These are phyloP conservation scores for Aspergillus novofumigatus DNA, from an alignment of 2,329 filamentous ascomycete species.

Conservation along the genomic window DNA sequence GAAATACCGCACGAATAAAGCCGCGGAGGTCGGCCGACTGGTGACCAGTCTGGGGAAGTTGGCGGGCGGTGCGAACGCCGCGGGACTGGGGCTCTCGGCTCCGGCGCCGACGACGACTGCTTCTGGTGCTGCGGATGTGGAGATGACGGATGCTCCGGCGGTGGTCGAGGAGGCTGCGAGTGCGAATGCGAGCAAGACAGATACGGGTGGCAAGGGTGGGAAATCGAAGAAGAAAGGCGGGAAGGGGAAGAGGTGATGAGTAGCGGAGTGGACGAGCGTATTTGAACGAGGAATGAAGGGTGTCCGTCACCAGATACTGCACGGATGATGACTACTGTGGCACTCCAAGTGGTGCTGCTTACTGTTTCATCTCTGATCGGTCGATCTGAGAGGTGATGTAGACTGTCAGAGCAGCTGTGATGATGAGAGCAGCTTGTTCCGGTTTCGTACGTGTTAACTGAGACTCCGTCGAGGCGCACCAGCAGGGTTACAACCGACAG, in stretches of 20 bases:
- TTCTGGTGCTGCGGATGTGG: constrained; percentile 33
- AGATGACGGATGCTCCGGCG: constrained; percentile 31
- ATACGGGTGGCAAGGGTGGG: constrained; percentile 26
- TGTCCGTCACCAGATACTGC: background rate
- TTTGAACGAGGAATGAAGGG: background rate
- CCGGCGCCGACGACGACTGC: constrained; percentile 25
- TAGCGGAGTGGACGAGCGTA: background rate
- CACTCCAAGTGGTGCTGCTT: background rate
- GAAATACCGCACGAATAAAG: constrained; percentile 89
- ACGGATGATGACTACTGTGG: background rate
- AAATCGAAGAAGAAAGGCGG: constrained; percentile 61
- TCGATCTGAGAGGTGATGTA: background rate
- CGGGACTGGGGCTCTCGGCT: constrained; percentile 40
- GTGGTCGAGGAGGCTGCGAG: constrained; percentile 21
- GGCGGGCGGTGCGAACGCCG: constrained; percentile 64
- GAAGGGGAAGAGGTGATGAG: constrained; percentile 61
- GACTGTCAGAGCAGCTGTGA: background rate
- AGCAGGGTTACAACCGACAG: background rate
- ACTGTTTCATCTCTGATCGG: background rate
- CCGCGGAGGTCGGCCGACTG: constrained; percentile 80
- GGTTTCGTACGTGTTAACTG: background rate
- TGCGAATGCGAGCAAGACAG: constrained; percentile 16
- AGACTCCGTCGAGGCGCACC: background rate
- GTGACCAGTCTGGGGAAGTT: constrained; percentile 72
- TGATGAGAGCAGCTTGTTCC: background rate